phyloP scores from a whole-genome alignment of 2,329 filamentous ascomycete species.

The Fusarium caatingaense region DNA sequence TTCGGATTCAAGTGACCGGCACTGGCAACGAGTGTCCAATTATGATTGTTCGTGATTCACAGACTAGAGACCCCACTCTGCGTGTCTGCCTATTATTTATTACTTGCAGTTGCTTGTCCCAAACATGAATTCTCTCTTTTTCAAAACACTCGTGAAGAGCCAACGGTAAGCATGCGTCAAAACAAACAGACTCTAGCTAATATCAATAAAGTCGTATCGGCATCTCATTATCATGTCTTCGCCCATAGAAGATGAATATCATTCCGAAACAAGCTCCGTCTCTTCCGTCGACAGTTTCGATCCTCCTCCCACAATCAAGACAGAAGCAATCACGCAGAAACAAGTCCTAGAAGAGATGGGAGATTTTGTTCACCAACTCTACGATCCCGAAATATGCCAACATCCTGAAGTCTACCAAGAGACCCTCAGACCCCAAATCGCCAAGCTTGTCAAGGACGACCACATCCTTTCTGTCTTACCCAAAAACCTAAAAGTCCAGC shows the following conservation, averaged over 20 bases:
- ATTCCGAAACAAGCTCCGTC: background rate
- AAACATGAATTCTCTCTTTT: background rate
- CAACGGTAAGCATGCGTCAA: background rate
- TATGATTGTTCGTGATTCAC: background rate
- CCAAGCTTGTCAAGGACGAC: background rate
- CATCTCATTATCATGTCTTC: background rate
- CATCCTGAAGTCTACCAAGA: background rate
- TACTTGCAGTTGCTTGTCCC: no score
- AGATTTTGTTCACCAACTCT: background rate
- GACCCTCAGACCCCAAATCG: background rate
- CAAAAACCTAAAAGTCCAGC: background rate
- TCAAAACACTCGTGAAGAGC: background rate
- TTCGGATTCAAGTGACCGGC: background rate
- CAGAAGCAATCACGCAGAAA: background rate
- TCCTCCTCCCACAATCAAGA: background rate
- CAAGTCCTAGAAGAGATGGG: background rate
- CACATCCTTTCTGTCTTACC: background rate
- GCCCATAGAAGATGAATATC: rapidly evolving
- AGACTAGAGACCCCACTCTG: background rate
- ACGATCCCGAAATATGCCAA: background rate
- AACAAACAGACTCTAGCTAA: background rate
- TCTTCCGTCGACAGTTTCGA: background rate
- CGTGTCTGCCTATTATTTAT: background rate
- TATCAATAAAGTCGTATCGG: background rate
- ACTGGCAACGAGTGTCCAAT: background rate